A percentile compares a stretch with the other conserved stretches of the same genome.
Conservation (phyloP, 2,329 filamentous ascomycete genomes). For the Cladobotryum mycophilum region DNA sequence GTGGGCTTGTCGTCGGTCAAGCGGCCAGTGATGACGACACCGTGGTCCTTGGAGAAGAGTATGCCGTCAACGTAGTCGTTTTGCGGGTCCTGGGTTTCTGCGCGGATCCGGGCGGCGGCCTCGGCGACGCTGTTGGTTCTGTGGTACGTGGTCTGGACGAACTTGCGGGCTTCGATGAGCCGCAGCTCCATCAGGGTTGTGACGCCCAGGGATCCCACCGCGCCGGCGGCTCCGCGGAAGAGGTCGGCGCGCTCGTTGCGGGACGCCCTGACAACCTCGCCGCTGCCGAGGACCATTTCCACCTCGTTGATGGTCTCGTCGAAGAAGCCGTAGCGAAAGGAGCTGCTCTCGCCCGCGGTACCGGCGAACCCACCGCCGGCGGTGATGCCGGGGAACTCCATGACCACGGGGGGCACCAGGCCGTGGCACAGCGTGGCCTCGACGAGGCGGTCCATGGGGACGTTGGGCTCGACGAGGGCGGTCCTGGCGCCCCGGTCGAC, state of each 20-base stretch:
- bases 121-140: slow-evolving; percentile 43
- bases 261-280: slow-evolving; percentile 53
- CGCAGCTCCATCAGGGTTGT: slow-evolving; percentile 61
- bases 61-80: slow-evolving; percentile 72
- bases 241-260: slow-evolving; percentile 43
- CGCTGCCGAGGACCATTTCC: slow-evolving; percentile 65
- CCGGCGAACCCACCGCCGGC: slow-evolving; percentile 66
- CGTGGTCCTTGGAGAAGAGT: slow-evolving; percentile 53
- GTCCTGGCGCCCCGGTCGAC: slow-evolving; percentile 51
- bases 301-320: slow-evolving; percentile 56
- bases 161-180: slow-evolving; percentile 53
- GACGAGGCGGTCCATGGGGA: slow-evolving; percentile 66
- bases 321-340: slow-evolving; percentile 66
- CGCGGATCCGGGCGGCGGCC: slow-evolving; percentile 42
- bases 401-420: slow-evolving; percentile 64
- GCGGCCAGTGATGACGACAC: slow-evolving; percentile 60
- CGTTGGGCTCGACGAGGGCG: slow-evolving; percentile 68
- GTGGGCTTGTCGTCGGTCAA: slow-evolving; percentile 49
- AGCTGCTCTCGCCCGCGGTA: slow-evolving; percentile 64
- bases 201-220: slow-evolving; percentile 62
- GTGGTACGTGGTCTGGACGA: slow-evolving; percentile 58
- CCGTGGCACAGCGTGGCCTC: slow-evolving; percentile 58
- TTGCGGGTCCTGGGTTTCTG: slow-evolving; percentile 35
- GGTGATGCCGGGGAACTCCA: slow-evolving; percentile 73
- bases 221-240: slow-evolving; percentile 59